phyloP scores from a whole-genome alignment of 495 filamentous ascomycete genomes.

The Astrocystis sublimbata region DNA sequence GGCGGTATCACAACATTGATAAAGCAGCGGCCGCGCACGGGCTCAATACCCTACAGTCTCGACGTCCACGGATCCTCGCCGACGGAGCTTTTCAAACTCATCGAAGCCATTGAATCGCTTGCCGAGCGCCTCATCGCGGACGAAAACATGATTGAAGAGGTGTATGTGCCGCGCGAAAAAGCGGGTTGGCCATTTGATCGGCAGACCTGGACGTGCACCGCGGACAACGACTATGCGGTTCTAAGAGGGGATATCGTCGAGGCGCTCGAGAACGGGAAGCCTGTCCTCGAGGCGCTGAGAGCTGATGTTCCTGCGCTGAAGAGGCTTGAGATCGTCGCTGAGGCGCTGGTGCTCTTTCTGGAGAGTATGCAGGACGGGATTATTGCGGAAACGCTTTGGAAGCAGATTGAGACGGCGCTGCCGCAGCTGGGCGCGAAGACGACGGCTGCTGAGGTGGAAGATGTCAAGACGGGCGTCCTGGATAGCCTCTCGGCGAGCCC shows the following conservation, averaged over 20 bases:
- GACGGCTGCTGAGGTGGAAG: constrained; percentile 49
- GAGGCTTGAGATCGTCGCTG: constrained; percentile 67
- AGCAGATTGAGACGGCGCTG: constrained; percentile 64
- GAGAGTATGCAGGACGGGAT: constrained; percentile 72
- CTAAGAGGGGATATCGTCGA: constrained; percentile 53
- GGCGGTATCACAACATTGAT: constrained; percentile 62
- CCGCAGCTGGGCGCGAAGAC: constrained; percentile 37
- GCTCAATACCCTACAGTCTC: constrained; percentile 46
- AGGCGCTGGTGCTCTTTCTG: constrained; percentile 70
- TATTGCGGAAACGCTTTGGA: constrained; percentile 68
- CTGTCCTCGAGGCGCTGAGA: constrained; percentile 58
- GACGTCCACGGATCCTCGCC: constrained; percentile 58
- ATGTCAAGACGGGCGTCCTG: constrained; percentile 66
- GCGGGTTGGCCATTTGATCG: constrained; percentile 77
- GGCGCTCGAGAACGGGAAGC: constrained; percentile 66
- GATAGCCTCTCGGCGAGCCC: constrained; percentile 72
- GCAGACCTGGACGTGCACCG: constrained; percentile 34
- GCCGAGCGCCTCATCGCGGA: constrained; percentile 76
- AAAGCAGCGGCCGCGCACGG: constrained; percentile 30
- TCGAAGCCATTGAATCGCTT: constrained; percentile 75
- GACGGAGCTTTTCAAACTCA: constrained; percentile 83
- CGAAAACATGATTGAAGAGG: constrained; percentile 74
- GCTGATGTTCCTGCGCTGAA: constrained; percentile 60
- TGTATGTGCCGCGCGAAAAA: constrained; percentile 55
- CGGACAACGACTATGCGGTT: constrained; percentile 28